Base-by-base conservation (phyloP, 2,329 filamentous ascomycete species). In the Falciphora oryzae region DNA sequence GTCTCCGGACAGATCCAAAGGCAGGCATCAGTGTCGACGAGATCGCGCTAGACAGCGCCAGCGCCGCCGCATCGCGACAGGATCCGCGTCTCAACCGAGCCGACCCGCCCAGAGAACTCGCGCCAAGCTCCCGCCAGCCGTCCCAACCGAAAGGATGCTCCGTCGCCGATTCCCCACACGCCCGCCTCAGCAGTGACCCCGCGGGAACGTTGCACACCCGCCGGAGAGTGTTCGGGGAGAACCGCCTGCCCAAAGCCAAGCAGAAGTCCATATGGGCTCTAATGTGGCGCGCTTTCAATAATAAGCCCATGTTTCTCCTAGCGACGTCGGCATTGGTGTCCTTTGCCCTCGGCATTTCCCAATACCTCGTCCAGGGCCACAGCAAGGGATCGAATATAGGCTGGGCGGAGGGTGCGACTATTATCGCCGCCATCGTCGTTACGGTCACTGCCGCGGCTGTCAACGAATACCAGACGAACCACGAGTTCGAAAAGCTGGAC, bases 321-420 rank as follows among this genome's bases (percentile, higher is more conserved):
- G 89, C 88, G 0, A 80, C 86, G 50, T 89, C 89, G 11, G 89
- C 89, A 1, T 78, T 87, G 13, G 81, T 92, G 14, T 92, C 89
- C 0, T 75, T 92, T 10, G 86, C 85, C 10, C 78, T 92, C 14
- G 89, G 89, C 14, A 77, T 92, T 1, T 92, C 91, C 70, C 83
- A 90, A 72, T 85, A 86, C 0, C 80, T 88, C 18, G 81, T 81
- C 27, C 69, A 78, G 66, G 64, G 78, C 60, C 78, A 78, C 59
- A 69, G 70, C 1, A 75, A 77, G 3, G 78, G 76, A 3, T 72
- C 75, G 1, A 66, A 74, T 69, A 81, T 85, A 25, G 85, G 86
- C 70, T 89, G 83, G 85, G 85, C 93, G 35, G 90, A 93, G 74
- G 90, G 90, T 68, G 90, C 93, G 28, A 90, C 90, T 66, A 93